Conservation (phyloP, 257 asterid species). For the Avicennia marina region DNA sequence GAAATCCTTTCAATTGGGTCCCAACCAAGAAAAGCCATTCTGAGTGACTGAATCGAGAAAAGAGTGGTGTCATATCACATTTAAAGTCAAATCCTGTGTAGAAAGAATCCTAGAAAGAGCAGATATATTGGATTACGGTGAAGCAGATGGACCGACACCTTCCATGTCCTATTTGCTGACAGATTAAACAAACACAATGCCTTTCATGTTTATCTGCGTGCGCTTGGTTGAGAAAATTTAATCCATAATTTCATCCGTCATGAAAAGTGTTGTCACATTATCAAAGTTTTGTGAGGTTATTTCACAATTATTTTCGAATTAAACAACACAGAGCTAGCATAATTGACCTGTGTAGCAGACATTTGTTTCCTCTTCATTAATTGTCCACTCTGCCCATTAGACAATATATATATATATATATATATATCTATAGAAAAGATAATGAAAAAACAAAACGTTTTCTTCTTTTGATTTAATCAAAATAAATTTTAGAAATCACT, state of each 20-base stretch:
- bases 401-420: no score
- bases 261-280: background rate
- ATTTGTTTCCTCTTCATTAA: no score
- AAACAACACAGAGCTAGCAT: no score
- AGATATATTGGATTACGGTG: background rate
- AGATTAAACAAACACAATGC: slow-evolving; percentile 7
- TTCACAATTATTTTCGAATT: no score
- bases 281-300: slow-evolving; percentile 19
- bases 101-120: slow-evolving; percentile 45
- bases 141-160: slow-evolving; percentile 27
- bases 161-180: slow-evolving; percentile 15
- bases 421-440: no score
- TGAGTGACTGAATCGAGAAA: slow-evolving; percentile 10
- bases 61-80: background rate
- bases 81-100: slow-evolving; percentile 29
- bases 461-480: no score
- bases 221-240: slow-evolving; percentile 6
- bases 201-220: background rate
- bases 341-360: no score
- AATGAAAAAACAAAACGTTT: no score
- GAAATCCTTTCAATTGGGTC: slow-evolving; percentile 25
- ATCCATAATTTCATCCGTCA: background rate
- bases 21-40: slow-evolving; percentile 13
- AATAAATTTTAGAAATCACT: no score
- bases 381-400: no score